Conservation (phyloP, 306 rosid genomes). For the Gastrolobium bilobum region DNA sequence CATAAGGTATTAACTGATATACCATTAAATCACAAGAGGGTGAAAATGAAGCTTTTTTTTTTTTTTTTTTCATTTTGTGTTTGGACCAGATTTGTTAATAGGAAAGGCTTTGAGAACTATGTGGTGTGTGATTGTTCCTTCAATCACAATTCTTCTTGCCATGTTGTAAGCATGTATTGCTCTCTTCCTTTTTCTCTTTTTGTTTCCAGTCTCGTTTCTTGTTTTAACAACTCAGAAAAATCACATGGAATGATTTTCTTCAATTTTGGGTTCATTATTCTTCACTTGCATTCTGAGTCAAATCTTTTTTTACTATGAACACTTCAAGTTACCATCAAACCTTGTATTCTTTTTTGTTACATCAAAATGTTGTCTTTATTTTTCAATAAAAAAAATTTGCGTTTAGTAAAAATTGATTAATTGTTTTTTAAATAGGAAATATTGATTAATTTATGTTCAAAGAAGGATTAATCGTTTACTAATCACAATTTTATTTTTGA, state of each 20-base stretch:
- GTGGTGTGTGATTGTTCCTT: constrained; percentile 77
- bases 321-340: constrained; percentile 37
- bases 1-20: too few relatives aligned
- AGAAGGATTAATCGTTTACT: not conserved
- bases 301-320: constrained; percentile 7
- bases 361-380: not conserved
- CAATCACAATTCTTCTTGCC: constrained; percentile 76
- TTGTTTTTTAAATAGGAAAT: not conserved
- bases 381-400: not conserved
- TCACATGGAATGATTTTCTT: constrained; percentile 47
- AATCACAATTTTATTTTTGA: too few relatives aligned
- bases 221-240: not conserved
- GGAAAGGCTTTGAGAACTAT: constrained; percentile 67
- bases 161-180: constrained; percentile 75
- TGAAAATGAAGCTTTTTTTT: too few relatives aligned
- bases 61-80: too few relatives aligned
- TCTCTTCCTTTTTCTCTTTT: not conserved
- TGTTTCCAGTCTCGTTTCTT: too few relatives aligned
- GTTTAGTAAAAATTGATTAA: not conserved
- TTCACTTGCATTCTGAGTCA: constrained; percentile 12
- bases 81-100: constrained; percentile 59
- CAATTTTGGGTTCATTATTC: constrained; percentile 24
- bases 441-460: not conserved
- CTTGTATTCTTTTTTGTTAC: not conserved
- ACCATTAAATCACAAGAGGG: too few relatives aligned